Percentiles rank a stretch among this genome's conserved stretches.
Conservation (phyloP, 2,329 filamentous ascomycete species). For the Neonectria faginata region DNA sequence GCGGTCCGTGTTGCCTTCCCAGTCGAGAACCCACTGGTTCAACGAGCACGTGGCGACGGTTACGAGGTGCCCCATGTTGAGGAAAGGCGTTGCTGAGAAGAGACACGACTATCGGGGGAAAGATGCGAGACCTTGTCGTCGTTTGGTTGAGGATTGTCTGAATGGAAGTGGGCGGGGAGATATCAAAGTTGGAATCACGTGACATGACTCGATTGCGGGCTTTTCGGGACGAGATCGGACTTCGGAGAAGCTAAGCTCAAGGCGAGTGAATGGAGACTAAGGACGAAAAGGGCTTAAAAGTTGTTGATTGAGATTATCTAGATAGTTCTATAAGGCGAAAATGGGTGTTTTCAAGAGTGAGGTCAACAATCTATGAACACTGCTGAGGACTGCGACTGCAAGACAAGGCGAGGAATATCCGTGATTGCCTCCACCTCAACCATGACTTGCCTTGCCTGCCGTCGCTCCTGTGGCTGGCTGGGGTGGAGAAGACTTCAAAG, state of each 20-base stretch:
- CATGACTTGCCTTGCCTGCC: background rate
- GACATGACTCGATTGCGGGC: background rate
- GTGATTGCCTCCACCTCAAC: background rate
- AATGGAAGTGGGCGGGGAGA: background rate
- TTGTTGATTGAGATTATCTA: background rate
- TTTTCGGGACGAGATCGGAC: background rate
- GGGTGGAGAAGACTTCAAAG: background rate
- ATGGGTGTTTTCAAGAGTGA: background rate
- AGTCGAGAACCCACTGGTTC: slow-evolving; percentile 52
- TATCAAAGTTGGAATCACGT: background rate
- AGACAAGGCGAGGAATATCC: background rate
- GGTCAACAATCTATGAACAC: no score
- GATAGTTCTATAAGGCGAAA: background rate
- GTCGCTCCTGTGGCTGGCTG: background rate
- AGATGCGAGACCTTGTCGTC: background rate
- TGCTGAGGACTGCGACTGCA: background rate
- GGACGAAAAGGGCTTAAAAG: background rate
- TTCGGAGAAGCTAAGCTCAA: background rate
- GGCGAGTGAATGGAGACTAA: background rate
- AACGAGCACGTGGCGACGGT: slow-evolving; percentile 53
- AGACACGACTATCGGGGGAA: background rate
- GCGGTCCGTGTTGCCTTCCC: slow-evolving; percentile 68
- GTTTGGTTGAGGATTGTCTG: background rate
- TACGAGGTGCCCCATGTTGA: slow-evolving; percentile 33
- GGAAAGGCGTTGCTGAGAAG: background rate